Evolutionary conservation across 345 rosid genomes (phyloP).

Genomic region (Acer yangbiense): DNA sequence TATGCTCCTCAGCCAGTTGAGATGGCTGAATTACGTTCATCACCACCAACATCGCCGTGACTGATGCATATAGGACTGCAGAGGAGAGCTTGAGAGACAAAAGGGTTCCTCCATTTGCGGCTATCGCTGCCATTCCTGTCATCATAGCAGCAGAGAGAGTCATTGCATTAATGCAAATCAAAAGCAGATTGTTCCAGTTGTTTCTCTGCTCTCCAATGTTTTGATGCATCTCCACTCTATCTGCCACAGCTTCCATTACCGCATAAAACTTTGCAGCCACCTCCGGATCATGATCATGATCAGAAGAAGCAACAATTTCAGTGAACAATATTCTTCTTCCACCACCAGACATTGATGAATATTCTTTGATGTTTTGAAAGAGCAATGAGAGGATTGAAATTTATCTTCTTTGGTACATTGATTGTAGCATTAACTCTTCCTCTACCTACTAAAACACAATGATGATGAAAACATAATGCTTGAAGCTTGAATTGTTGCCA

Average conservation of each 20-base stretch:
- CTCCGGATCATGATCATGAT: conserved; percentile 15
- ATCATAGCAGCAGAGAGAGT: conserved; percentile 54
- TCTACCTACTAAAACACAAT: neutral
- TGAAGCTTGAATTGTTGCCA: conserved; percentile 35
- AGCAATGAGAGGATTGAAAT: conserved; percentile 6
- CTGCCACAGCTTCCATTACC: conserved; percentile 49
- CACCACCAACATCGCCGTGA: conserved; percentile 39
- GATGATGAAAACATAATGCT: conserved; percentile 19
- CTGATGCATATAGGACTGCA: conserved; percentile 39
- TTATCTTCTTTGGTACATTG: conserved; percentile 19
- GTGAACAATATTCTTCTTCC: neutral
- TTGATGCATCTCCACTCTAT: conserved; percentile 56
- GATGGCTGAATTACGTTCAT: conserved; percentile 63
- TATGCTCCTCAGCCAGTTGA: conserved; percentile 62
- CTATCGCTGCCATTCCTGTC: conserved; percentile 39
- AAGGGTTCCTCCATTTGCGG: conserved; percentile 13
- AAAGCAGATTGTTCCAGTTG: conserved; percentile 56
- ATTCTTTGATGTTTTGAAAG: conserved; percentile 21
- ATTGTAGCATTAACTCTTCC: conserved; percentile 16
- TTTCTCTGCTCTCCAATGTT: conserved; percentile 53
- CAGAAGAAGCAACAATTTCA: conserved; percentile 1
- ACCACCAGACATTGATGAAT: neutral
- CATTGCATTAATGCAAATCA: conserved; percentile 47
- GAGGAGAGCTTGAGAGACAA: conserved; percentile 43
- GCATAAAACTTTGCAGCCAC: conserved; percentile 38